Percentiles rank a stretch among this genome's conserved stretches.
Conservation (phyloP, 805 yeast species). For the Hanseniaspora jakobsenii region DNA sequence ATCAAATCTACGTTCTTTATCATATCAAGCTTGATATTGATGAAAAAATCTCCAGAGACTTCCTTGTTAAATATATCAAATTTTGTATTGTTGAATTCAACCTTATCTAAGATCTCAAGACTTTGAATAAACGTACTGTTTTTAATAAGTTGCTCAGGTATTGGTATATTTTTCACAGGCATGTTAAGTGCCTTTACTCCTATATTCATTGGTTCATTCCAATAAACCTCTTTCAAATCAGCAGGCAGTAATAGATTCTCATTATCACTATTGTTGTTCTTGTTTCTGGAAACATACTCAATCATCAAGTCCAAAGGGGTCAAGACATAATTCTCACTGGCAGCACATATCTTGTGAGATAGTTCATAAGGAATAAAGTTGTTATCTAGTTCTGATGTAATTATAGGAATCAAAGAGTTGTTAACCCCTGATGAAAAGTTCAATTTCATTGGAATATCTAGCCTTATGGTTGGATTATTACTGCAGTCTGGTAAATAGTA, state of each 20-base stretch:
- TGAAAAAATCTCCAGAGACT: slow-evolving; percentile 11
- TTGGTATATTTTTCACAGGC: neutral
- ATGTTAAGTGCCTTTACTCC: neutral
- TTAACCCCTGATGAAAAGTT: neutral
- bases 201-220: slow-evolving; percentile 8
- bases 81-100: slow-evolving; percentile 11
- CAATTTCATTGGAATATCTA: slow-evolving; percentile 6
- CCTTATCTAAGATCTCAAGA: slow-evolving; percentile 7
- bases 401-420: neutral
- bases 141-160: neutral
- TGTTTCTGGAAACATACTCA: slow-evolving; percentile 13
- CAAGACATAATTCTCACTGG: slow-evolving; percentile 10
- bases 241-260: too few species aligned
- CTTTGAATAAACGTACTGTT: slow-evolving; percentile 11
- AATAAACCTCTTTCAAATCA: neutral
- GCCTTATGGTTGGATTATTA: slow-evolving; percentile 2
- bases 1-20: slow-evolving; percentile 12
- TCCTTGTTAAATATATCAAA: slow-evolving; percentile 7
- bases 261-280: slow-evolving; percentile 10
- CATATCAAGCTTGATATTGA: slow-evolving; percentile 7
- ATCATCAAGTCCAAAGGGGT: slow-evolving; percentile 14
- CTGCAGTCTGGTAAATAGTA: slow-evolving; percentile 5
- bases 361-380: slow-evolving; percentile 9
- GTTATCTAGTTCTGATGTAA: neutral
- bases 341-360: slow-evolving; percentile 10